phyloP scores from a whole-genome alignment of 306 rosid species.

The Glycine soja region DNA sequence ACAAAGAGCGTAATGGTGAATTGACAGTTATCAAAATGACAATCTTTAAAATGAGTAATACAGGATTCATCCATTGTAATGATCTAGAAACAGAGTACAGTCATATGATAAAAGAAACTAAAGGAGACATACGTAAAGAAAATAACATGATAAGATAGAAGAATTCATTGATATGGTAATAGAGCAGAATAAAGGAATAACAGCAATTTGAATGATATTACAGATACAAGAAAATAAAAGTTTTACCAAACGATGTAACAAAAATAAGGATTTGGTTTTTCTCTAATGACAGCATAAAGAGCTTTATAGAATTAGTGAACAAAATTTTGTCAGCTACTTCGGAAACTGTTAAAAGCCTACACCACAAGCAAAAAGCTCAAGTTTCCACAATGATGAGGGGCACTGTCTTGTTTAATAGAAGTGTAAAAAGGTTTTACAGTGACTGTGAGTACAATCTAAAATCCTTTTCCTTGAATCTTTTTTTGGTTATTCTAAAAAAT shows the following conservation, averaged over 20 bases:
- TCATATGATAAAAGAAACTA: constrained; percentile 1
- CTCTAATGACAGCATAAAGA: neutral
- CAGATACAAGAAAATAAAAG: neutral
- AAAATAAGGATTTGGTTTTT: constrained; percentile 25
- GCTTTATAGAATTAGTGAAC: neutral
- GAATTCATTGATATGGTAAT: neutral
- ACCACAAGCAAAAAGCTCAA: neutral
- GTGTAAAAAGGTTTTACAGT: constrained; percentile 6
- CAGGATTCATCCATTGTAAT: constrained; percentile 3
- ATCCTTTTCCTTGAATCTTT: constrained; percentile 1
- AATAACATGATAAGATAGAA: constrained; percentile 22
- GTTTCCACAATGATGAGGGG: neutral
- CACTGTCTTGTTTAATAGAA: constrained; percentile 16
- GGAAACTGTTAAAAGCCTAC: neutral
- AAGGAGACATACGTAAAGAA: neutral
- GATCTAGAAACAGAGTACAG: neutral
- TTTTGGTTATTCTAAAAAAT: neutral
- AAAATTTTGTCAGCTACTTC: constrained; percentile 10
- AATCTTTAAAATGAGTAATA: neutral
- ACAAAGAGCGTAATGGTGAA: neutral
- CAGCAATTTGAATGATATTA: constrained; percentile 1
- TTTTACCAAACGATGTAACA: neutral
- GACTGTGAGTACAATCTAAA: neutral
- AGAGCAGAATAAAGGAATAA: constrained; percentile 8
- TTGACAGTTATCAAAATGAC: too few species aligned